phyloP scores from a whole-genome alignment of 139 green algal genomes.

The Desmodesmus armatus region DNA sequence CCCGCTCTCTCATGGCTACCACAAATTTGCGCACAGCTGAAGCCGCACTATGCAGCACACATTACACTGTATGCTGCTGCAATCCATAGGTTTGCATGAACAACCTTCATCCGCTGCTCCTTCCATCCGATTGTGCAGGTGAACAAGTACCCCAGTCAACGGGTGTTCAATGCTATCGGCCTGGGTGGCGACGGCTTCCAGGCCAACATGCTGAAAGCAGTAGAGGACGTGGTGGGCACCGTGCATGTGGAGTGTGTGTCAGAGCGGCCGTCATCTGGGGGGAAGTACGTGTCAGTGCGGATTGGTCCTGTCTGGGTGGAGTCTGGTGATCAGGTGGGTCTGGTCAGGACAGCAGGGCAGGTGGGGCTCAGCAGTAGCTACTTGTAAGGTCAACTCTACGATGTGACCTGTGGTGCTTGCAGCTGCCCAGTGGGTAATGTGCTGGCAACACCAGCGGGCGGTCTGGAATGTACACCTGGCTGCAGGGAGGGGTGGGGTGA shows the following conservation, averaged over 20 bases:
- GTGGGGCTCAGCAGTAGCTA: not conserved
- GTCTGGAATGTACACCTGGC: too few relatives aligned
- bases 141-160: constrained; percentile 57
- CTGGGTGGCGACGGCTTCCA: constrained; percentile 45
- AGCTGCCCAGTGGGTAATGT: too few relatives aligned
- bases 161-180: constrained; percentile 57
- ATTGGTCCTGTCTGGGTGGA: constrained; percentile 52
- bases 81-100: not conserved
- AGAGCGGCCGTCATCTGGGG: constrained; percentile 42
- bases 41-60: not conserved
- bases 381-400: too few relatives aligned
- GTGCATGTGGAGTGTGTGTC: constrained; percentile 49
- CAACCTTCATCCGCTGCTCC: not conserved
- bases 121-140: constrained; percentile 45
- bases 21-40: too few relatives aligned
- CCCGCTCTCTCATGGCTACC: too few relatives aligned
- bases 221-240: constrained; percentile 49
- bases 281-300: constrained; percentile 51
- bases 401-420: too few relatives aligned
- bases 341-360: too few relatives aligned
- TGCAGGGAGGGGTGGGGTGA: too few relatives aligned
- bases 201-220: constrained; percentile 43
- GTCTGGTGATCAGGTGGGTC: constrained; percentile 52
- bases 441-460: too few relatives aligned
- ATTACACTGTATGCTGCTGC: too few relatives aligned